Percentiles rank a stretch among this genome's conserved stretches.
These are phyloP conservation scores for Aspergillus piperis DNA, from an alignment of 2,329 filamentous ascomycete species.

Conservation along the genomic window DNA sequence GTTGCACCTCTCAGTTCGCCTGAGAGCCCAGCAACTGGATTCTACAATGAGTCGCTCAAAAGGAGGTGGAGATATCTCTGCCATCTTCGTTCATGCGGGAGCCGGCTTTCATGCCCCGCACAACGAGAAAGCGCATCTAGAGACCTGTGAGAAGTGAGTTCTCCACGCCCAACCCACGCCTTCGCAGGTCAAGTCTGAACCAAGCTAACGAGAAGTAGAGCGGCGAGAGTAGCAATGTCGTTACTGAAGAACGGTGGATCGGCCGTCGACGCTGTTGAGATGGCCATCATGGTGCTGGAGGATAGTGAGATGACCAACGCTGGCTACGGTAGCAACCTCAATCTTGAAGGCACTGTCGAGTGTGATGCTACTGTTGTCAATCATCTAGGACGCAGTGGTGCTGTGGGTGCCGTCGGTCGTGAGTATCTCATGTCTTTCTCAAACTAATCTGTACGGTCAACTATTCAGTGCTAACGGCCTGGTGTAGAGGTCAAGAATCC, in stretches of 20 bases:
- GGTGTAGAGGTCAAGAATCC: conserved; percentile 73
- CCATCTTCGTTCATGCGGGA: conserved; percentile 93
- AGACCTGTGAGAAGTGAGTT: conserved; percentile 83
- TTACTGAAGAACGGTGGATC: conserved; percentile 75
- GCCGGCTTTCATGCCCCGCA: conserved; percentile 88
- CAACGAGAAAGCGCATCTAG: conserved; percentile 82
- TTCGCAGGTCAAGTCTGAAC: background rate
- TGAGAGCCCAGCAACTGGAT: background rate
- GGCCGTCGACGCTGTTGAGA: conserved; percentile 86
- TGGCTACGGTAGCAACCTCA: conserved; percentile 91
- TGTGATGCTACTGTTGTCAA: conserved; percentile 94
- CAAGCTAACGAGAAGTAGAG: conserved; percentile 53
- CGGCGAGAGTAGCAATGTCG: conserved; percentile 79
- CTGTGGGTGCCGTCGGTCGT: conserved; percentile 89
- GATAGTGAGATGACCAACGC: conserved; percentile 96
- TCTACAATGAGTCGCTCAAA: conserved; percentile 38
- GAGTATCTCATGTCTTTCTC: conserved; percentile 39
- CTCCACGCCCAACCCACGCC: background rate
- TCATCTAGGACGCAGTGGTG: conserved; percentile 85
- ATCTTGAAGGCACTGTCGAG: conserved; percentile 87
- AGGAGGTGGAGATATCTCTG: conserved; percentile 57
- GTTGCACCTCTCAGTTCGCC: conserved; percentile 4
- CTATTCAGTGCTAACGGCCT: background rate
- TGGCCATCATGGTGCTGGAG: conserved; percentile 83
- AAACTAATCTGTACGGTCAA: background rate